Base-by-base conservation (phyloP, 2,329 filamentous ascomycete genomes). In the Colletotrichum costaricense region DNA sequence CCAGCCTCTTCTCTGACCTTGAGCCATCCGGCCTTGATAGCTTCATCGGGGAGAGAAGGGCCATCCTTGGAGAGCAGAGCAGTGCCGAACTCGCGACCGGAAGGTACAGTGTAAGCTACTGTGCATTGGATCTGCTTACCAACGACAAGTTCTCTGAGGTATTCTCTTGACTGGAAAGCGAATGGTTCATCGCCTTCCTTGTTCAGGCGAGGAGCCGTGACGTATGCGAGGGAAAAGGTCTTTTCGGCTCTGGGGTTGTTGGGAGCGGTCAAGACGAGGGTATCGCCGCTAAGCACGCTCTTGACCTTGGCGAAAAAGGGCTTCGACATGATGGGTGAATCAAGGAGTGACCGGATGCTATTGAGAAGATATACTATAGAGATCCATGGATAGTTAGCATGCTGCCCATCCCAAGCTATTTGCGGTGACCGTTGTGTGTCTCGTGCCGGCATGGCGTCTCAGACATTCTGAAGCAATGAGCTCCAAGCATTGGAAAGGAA, bases 1-100 rank as follows among this genome's bases (percentile, higher is more conserved):
- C 95, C 95, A 72, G 96, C 95, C 83, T 99, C 97, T 79, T 99
- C 97, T 76, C 97, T 92, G 73, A 99, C 90, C 85, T 97, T 97
- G 75, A 95, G 86, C 95, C 95, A 98, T 76, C 97, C 97, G 78
- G 95, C 94, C 80, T 94, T 92, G 76, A 98, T 91, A 71, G 93
- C 89, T 75, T 94, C 91, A 76, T 98, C 95, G 22, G 97, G 95
- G 63, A 99, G 84, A 69, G 90, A 87, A 38, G 91, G 91, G 63
- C 95, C 95, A 78, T 94, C 93, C 75, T 93, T 91, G 75, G 90
- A 90, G 69, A 97, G 86, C 69, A 88, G 88, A 74, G 95, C 92
- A 75, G 91, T 89, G 76, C 96, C 97, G 80, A 98, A 99, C 81
- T 99, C 96, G 77, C 95, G 93, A 75, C 94, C 93, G 56, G 91